Conservation (phyloP, 805 yeast genomes). For the Scheffersomyces spartinae region DNA sequence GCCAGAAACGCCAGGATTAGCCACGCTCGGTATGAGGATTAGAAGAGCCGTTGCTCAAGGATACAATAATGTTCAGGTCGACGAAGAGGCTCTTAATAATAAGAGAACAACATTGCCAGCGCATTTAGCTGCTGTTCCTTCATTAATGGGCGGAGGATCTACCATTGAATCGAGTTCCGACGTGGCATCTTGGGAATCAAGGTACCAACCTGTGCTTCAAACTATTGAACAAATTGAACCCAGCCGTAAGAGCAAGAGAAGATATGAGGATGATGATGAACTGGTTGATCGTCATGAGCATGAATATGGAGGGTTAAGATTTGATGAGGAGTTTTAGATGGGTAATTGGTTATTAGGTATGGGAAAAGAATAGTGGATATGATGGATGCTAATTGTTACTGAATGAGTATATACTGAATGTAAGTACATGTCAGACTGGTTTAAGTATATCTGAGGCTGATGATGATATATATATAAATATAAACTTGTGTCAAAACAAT, state of each 20-base stretch:
- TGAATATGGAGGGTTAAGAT: conserved; percentile 34
- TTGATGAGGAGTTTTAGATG: conserved; percentile 37
- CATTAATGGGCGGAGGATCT: conserved; percentile 29
- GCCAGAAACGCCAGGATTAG: conserved; percentile 28
- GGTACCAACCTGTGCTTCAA: conserved; percentile 5
- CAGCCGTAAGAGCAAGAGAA: conserved; percentile 12
- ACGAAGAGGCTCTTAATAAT: not conserved
- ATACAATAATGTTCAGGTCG: conserved; percentile 17
- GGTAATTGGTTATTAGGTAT: no score
- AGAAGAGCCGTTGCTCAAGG: conserved; percentile 60
- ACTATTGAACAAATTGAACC: not conserved
- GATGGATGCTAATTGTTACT: not conserved
- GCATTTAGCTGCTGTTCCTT: conserved; percentile 32
- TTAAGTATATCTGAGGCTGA: not conserved
- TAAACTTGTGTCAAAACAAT: not conserved
- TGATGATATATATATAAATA: conserved; percentile 3
- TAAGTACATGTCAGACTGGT: not conserved
- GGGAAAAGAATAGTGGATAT: no score
- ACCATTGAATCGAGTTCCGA: conserved; percentile 31
- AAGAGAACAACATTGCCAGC: conserved; percentile 31
- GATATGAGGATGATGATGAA: conserved; percentile 12
- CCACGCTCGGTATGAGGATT: conserved; percentile 60
- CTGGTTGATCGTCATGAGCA: conserved; percentile 12
- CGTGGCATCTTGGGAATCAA: conserved; percentile 32
- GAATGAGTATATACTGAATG: not conserved